phyloP scores from a whole-genome alignment of 225 moss, liverwort and hornwort genomes.

The Physcomitrium patens region DNA sequence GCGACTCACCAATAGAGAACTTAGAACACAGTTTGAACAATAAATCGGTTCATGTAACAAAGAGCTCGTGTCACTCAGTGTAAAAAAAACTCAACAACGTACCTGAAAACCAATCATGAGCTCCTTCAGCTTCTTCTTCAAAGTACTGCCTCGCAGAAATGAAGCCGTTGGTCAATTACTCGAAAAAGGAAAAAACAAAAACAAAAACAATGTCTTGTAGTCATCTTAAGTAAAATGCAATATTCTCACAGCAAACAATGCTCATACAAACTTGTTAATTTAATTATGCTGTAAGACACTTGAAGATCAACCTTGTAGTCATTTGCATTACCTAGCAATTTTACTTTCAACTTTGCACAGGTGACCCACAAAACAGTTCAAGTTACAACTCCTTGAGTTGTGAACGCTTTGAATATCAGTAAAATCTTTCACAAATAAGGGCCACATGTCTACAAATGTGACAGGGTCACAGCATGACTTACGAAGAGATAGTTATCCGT shows the following conservation, averaged over 20 bases:
- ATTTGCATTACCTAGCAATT: no score
- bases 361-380: no score
- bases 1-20: slow-evolving; percentile 2
- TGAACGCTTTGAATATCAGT: background rate
- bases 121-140: slow-evolving; percentile 66
- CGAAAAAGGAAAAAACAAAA: background rate
- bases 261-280: no score
- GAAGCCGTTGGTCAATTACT: background rate
- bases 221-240: no score
- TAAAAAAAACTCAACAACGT: background rate
- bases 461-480: slow-evolving; percentile 25
- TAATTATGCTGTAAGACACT: no score
- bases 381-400: background rate
- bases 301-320: no score
- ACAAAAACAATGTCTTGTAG: no score
- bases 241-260: no score
- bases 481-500: slow-evolving; percentile 87
- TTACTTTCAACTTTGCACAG: no score
- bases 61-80: background rate
- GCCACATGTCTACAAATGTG: background rate
- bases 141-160: slow-evolving; percentile 41
- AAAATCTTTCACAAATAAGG: background rate
- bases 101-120: slow-evolving; percentile 63
- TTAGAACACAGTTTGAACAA: background rate
- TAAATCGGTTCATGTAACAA: background rate